Evolutionary conservation across 2,329 filamentous ascomycete genomes (phyloP), one percentile per base, ranked within the genome.

Genomic region (Eurotiales sp.): DNA sequence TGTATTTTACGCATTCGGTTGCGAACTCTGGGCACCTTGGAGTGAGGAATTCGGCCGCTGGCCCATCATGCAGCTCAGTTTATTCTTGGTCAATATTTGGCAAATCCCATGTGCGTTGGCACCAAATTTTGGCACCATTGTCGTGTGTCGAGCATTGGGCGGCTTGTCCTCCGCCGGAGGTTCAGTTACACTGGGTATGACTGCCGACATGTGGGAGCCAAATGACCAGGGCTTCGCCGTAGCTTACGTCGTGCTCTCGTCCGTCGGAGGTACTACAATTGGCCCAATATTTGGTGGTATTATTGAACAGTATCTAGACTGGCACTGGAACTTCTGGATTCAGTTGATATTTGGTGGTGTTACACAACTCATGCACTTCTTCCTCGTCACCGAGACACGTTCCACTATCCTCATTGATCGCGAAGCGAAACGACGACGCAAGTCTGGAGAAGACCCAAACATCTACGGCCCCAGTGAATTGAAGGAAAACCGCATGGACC

Each of bases 11-110:
- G 88, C 86, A 29, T 90, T 93, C 63, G 88, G 88, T 14, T 91
- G 88, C 64, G 88, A 92, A 68, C 77, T 92, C 0, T 93, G 88
- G 88, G 88, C 88, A 0, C 88, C 88, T 0, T 93, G 88, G 86
- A 87, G 83, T 21, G 88, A 93, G 65, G 88, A 93, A 62, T 78
- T 90, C 48, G 88, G 88, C 4, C 80, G 88, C 39, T 86, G 83
- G 76, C 84, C 84, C 2, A 78, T 91, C 43, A 77, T 91, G 54
- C 88, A 91, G 72, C 69, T 81, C 25, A 78, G 34, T 47, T 23
- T 47, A 2, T 47, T 47, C 19, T 10, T 47, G 21, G 34, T 40
- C 12, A 47, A 47, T 25, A 47, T 47, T 29, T 47, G 45, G 45
- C 45, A 47, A 36, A 47, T 47, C 17, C 45, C 45, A 8, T 47